Conservation (phyloP, 2,329 filamentous ascomycete genomes). For the Cyphellophora attinorum region DNA sequence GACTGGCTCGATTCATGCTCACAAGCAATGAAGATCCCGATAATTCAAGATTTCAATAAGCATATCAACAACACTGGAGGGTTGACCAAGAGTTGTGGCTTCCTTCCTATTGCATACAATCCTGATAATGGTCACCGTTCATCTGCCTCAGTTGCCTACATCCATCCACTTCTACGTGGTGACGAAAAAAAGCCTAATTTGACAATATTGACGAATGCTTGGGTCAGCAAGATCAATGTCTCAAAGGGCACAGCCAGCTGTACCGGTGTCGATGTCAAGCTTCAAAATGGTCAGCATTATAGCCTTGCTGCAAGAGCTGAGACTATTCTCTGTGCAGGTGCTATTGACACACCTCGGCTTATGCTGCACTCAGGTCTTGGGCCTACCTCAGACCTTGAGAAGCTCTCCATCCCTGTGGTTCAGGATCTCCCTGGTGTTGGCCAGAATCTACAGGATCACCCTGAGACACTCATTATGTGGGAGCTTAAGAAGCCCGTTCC, state of each 20-base stretch:
- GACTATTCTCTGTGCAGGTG: constrained; percentile 70
- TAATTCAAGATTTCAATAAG: constrained; percentile 78
- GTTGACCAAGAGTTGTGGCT: constrained; percentile 68
- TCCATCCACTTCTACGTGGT: constrained; percentile 78
- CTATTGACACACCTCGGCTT: constrained; percentile 68
- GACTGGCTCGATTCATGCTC: constrained; percentile 82
- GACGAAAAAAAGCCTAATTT: constrained; percentile 76
- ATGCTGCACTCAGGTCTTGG: constrained; percentile 47
- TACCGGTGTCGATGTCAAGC: constrained; percentile 58
- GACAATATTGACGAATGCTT: constrained; percentile 77
- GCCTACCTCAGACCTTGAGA: constrained; percentile 39
- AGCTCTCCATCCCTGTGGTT: constrained; percentile 48
- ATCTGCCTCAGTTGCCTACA: constrained; percentile 83
- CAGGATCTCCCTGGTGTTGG: constrained; percentile 53
- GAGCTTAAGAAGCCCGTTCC: constrained; percentile 73
- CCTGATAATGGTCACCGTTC: constrained; percentile 76
- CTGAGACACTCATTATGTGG: constrained; percentile 60
- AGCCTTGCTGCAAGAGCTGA: constrained; percentile 57
- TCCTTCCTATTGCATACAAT: constrained; percentile 87
- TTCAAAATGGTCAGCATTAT: constrained; percentile 49
- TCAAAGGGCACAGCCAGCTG: constrained; percentile 52
- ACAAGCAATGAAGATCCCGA: constrained; percentile 66
- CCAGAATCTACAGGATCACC: constrained; percentile 56
- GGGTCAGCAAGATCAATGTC: constrained; percentile 75
- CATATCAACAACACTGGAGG: constrained; percentile 66